Evolutionary conservation across 2,329 filamentous ascomycete genomes (phyloP), one percentile per base, ranked within the genome.

Genomic region (Penicillium sclerotigenum): DNA sequence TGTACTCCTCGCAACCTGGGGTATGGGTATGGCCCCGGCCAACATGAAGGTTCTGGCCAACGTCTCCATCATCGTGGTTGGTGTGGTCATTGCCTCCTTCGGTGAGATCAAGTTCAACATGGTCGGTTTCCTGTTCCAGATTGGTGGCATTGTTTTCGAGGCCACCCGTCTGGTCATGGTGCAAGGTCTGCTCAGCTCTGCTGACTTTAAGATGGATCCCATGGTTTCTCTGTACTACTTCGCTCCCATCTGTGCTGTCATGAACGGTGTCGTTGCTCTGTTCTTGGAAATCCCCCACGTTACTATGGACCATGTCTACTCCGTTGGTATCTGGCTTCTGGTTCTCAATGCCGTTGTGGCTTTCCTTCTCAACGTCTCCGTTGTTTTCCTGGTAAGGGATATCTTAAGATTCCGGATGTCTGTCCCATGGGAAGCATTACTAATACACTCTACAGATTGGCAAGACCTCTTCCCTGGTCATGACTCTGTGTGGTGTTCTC

Each of bases 81-180:
- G 94, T 81, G 92, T 97, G 66, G 81, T 97, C 64, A 91, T 99
- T 70, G 94, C 94, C 47, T 96, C 93, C 1, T 84, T 96, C 61
- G 94, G 94, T 69, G 94, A 99, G 80, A 95, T 99, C 76, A 87
- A 92, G 73, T 99, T 99, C 72, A 88, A 77, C 66, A 64, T 78
- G 56, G 67, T 83, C 38, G 86, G 86, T 45, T 85, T 89, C 73
- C 59, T 86, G 33, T 88, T 83, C 75, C 90, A 94, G 77, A 72
- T 88, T 52, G 87, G 82, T 57, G 90, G 89, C 61, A 89, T 92
- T 63, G 72, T 87, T 48, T 93, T 92, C 69, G 90, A 95, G 77
- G 89, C 90, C 42, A 81, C 89, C 59, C 87, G 90, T 58, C 79
- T 94, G 60, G 87, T 91, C 75, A 90, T 95, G 88, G 89, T 94